Percentiles rank a stretch among this genome's conserved stretches.
Conservation (phyloP, 306 rosid genomes). For the Glycine latifolia region DNA sequence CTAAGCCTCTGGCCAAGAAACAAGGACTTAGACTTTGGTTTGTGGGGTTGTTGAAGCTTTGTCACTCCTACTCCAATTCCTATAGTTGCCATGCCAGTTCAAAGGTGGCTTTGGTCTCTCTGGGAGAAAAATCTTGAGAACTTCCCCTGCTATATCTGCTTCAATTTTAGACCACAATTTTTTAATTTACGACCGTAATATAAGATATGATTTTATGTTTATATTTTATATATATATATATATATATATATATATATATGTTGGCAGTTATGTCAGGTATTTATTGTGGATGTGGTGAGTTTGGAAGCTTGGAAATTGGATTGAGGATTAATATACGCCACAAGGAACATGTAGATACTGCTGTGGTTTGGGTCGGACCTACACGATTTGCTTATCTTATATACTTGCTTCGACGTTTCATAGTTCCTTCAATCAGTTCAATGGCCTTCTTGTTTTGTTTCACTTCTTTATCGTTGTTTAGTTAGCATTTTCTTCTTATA, state of each 20-base stretch:
- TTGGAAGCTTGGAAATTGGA: constrained; percentile 44
- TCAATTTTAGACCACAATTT: constrained; percentile 58
- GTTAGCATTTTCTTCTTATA: background rate
- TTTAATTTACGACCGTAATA: background rate
- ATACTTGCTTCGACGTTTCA: background rate
- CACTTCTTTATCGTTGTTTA: background rate
- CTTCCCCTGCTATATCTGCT: constrained; percentile 36
- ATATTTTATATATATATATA: background rate
- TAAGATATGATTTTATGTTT: background rate
- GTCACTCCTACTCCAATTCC: constrained; percentile 64
- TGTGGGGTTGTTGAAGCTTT: constrained; percentile 62
- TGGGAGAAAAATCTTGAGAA: constrained; percentile 33
- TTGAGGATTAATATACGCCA: constrained; percentile 50
- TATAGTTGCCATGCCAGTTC: constrained; percentile 64
- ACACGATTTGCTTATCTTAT: background rate
- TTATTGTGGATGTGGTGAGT: constrained; percentile 64
- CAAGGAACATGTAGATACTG: constrained; percentile 50
- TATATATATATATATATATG: background rate
- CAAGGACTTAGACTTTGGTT: constrained; percentile 54
- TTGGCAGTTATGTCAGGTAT: constrained; percentile 57
- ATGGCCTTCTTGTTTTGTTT: background rate
- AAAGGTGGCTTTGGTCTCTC: constrained; percentile 28
- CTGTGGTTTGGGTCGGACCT: background rate
- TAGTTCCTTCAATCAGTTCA: background rate
- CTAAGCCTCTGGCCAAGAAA: constrained; percentile 69